These are phyloP conservation scores for Candolleomyces efflorescens DNA, from an alignment of 768 basidiomycete genomes.

Conservation along the genomic window DNA sequence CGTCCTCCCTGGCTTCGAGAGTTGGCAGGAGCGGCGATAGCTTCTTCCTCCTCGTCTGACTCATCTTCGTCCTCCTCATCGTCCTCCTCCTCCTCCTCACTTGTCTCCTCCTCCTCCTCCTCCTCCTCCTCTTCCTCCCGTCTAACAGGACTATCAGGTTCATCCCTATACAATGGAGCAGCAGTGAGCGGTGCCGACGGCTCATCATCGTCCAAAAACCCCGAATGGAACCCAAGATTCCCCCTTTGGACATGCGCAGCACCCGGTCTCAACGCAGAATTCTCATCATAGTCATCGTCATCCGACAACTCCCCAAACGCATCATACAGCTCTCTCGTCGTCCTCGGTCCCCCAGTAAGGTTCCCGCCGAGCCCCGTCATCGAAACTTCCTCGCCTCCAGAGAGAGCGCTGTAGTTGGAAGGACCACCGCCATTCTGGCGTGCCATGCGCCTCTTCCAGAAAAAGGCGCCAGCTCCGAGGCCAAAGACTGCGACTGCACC, in stretches of 20 bases:
- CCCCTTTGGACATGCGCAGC: conserved; percentile 10
- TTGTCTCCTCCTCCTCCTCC: neutral
- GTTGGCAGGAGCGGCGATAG: no score
- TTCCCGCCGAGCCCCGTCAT: conserved; percentile 64
- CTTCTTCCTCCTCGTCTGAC: neutral
- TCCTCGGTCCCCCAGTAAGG: conserved; percentile 35
- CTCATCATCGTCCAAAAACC: conserved; percentile 80
- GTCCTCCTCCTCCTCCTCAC: conserved; percentile 2
- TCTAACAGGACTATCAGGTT: conserved; percentile 1
- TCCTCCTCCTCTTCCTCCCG: neutral
- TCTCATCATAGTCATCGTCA: conserved; percentile 77
- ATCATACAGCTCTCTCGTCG: conserved; percentile 90
- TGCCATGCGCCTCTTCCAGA: conserved; percentile 64
- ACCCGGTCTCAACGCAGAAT: conserved; percentile 49
- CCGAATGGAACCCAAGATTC: conserved; percentile 64
- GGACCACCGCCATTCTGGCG: conserved; percentile 22
- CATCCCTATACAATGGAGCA: conserved; percentile 43
- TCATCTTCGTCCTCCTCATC: neutral
- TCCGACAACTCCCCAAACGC: conserved; percentile 92
- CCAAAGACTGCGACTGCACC: conserved; percentile 76
- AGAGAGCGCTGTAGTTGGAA: conserved; percentile 54
- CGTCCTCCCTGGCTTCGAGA: neutral
- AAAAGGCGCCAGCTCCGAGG: conserved; percentile 64
- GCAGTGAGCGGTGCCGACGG: conserved; percentile 29
- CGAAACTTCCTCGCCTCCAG: conserved; percentile 58